Base-by-base conservation (phyloP, 2,329 filamentous ascomycete species). In the Pseudopithomyces chartarum region DNA sequence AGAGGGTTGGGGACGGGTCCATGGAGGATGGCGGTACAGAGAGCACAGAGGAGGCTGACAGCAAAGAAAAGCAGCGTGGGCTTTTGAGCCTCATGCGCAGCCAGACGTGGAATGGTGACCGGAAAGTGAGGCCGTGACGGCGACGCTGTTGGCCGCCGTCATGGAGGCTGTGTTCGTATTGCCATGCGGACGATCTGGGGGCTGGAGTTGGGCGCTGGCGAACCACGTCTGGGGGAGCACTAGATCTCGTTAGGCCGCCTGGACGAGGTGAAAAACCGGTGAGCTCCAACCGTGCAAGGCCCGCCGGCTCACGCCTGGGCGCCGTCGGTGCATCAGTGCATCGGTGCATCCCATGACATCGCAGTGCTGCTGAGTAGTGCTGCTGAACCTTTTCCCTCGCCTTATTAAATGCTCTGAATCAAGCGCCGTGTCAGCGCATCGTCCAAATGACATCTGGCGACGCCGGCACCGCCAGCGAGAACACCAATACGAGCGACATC, bases 401-500 rank as follows among this genome's bases (percentile, higher is more conserved):
- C n/a, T 20, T 23, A 11, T 39, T 40, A 50, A 23, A 29, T 50
- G 34, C 34, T 22, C 17, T 20, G 23, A 20, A 15, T 13, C 34
- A 32, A 11, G 33, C 46, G 34, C 46, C 33, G 38, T 33, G 46
- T 34, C 34, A 49, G 46, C 46, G 47, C 34, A 29, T 13, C 32
- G 29, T 42, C 29, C 40, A 48, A 22, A 50, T 58, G 54, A 23
- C 54, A 40, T 51, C 47, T 38, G 33, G 47, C 15, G 20, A 46
- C 23, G 42, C 38, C n/a, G 26, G 15, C 33, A 17, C 7, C 55
- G 44, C 12, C 50, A 57, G 26, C 58, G 76, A 53, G 8, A 29
- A 29, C 70, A 32, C 82, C 11, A 78, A 86, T 59, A 87, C 84
- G 23, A 72, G 72, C 46, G 75, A 81, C 62, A 90, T 91, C 65